Evolutionary conservation across 1,284 basidiomycete genomes (phyloP).

Genomic region (Agroathelia rolfsii): DNA sequence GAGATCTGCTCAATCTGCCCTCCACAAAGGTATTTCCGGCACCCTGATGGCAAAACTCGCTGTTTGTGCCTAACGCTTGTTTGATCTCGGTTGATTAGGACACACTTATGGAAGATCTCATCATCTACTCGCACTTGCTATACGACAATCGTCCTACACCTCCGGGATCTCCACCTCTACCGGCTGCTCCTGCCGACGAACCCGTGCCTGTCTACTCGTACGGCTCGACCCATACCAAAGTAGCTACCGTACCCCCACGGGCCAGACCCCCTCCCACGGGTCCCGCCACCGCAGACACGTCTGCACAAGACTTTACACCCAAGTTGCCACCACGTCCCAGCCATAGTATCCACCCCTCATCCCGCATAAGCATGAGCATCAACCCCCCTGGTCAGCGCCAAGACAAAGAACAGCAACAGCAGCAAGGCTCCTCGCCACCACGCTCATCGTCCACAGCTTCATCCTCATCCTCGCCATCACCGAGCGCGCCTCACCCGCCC

Average conservation of each 20-base stretch:
- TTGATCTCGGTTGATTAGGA: slow-evolving; percentile 54
- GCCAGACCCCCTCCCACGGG: no score
- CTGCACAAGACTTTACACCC: slow-evolving; percentile 62
- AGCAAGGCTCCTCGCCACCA: no score
- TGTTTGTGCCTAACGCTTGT: slow-evolving; percentile 4
- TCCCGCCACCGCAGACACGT: slow-evolving; percentile 19
- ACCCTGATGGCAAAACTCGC: no score
- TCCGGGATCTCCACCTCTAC: slow-evolving; percentile 47
- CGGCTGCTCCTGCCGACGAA: slow-evolving; percentile 56
- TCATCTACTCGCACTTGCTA: slow-evolving; percentile 52
- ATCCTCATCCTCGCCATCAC: no score
- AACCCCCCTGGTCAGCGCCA: no score
- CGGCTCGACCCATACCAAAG: slow-evolving; percentile 56
- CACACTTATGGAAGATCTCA: slow-evolving; percentile 80
- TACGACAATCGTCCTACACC: slow-evolving; percentile 42
- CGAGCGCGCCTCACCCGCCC: no score
- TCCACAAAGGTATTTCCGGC: slow-evolving; percentile 51
- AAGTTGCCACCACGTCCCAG: slow-evolving; percentile 54
- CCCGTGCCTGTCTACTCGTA: slow-evolving; percentile 44
- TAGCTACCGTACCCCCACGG: slow-evolving; percentile 37
- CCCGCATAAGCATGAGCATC: no score
- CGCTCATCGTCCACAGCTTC: no score
- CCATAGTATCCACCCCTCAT: slow-evolving; percentile 70
- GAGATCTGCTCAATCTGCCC: slow-evolving; percentile 67
- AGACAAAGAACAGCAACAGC: no score